Evolutionary conservation across 2,329 filamentous ascomycete species (phyloP).

Genomic region (Didymella glomerata): DNA sequence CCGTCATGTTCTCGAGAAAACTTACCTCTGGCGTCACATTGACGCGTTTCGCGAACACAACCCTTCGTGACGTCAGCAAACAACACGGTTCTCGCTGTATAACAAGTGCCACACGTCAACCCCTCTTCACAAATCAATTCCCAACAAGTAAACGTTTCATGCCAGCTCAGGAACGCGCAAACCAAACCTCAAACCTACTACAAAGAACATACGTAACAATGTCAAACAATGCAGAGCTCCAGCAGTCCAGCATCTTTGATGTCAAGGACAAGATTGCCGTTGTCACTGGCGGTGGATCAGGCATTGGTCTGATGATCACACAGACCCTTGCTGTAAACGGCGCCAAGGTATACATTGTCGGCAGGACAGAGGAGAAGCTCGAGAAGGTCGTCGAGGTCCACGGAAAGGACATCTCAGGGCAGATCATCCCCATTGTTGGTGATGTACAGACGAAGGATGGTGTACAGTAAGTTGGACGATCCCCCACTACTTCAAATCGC

Average conservation of each 20-base stretch:
- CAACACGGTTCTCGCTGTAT: slow-evolving; percentile 25
- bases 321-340: slow-evolving; percentile 59
- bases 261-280: slow-evolving; percentile 54
- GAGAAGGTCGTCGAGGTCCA: slow-evolving; percentile 56
- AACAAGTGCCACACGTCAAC: slow-evolving; percentile 22
- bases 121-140: slow-evolving; percentile 8
- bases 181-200: slow-evolving; percentile 26
- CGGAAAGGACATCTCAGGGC: slow-evolving; percentile 54
- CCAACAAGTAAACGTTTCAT: slow-evolving; percentile 11
- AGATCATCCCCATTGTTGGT: slow-evolving; percentile 57
- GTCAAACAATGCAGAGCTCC: slow-evolving; percentile 48
- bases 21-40: slow-evolving; percentile 27
- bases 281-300: slow-evolving; percentile 55
- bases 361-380: slow-evolving; percentile 59
- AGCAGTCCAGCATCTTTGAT: slow-evolving; percentile 47
- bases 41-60: slow-evolving; percentile 28
- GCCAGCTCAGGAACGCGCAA: slow-evolving; percentile 23
- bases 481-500: not conserved
- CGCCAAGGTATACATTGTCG: slow-evolving; percentile 59
- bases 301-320: slow-evolving; percentile 59
- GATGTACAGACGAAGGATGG: slow-evolving; percentile 57
- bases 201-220: slow-evolving; percentile 36
- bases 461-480: slow-evolving; percentile 41
- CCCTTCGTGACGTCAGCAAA: slow-evolving; percentile 37
- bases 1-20: slow-evolving; percentile 12